Base-by-base conservation (phyloP, 2,329 filamentous ascomycete species). In the Paecilomyces niveus region DNA sequence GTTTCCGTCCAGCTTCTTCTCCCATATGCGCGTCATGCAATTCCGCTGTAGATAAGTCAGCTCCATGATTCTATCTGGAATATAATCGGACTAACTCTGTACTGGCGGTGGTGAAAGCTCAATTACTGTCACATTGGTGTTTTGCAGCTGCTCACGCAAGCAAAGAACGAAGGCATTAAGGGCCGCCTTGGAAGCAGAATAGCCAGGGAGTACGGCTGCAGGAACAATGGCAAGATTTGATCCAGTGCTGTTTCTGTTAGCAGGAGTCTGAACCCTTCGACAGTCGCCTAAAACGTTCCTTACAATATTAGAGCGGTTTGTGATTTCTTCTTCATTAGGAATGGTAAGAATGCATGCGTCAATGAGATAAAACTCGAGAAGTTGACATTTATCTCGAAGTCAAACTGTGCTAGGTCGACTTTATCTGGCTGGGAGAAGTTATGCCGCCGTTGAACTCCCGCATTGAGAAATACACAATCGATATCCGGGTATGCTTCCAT, bases 391-490 rank as follows among this genome's bases (percentile, higher is more conserved):
- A 81, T 62, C 64, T 83, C 79, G 2, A 67, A 60, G 54, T 77
- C 66, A 50, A 81, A 73, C 1, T 65, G 55, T 0, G 62, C 53
- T 0, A 83, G 70, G 59, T 77, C 67, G 55, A 82, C 73, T 3
- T 68, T 74, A 5, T 71, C 71, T 2, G 81, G 80, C 18, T 74
- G 67, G 5, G 75, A 70, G 64, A 85, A 80, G 68, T 82, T 71
- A 50, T 81, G 69, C 0, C 65, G 66, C 29, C 74, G 72, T 66
- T 87, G 83, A 32, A 83, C 74, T 8, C 83, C 83, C 0, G 83
- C 80, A 66, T 85, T 86, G 55, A 86, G 71, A 57, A 87, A 69
- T 26, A 87, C 66, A 62, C 78, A 79, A 70, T 85, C 83, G 29
- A 86, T 77, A 29, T 78, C 71, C 0, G 83, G 80, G 64, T 82